phyloP scores from a whole-genome alignment of 176 grass and related monocot genomes.

The bread wheat (Triticum aestivum) region DNA sequence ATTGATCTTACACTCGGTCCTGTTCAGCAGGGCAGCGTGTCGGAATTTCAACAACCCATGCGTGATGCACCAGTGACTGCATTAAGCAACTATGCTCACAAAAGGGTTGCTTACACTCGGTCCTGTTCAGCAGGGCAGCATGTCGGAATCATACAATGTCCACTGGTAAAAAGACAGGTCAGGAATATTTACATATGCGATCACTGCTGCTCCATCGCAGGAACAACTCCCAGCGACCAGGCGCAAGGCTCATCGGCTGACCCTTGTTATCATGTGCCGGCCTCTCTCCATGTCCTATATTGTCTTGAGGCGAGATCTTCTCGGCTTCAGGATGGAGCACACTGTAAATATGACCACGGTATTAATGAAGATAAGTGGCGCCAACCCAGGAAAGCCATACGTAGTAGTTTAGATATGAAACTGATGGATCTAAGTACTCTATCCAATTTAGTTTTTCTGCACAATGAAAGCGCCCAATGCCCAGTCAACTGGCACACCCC shows the following conservation, averaged over 20 bases:
- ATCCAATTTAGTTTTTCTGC: slow-evolving; percentile 40
- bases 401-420: slow-evolving; percentile 45
- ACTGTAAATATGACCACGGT: slow-evolving; percentile 53
- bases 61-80: too few species aligned
- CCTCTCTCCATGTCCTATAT: slow-evolving; percentile 85
- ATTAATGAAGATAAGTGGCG: slow-evolving; percentile 44
- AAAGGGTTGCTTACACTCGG: slow-evolving; percentile 24
- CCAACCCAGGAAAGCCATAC: slow-evolving; percentile 36
- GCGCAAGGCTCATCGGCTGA: slow-evolving; percentile 39
- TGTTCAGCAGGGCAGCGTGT: too few species aligned
- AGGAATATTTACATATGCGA: slow-evolving; percentile 35
- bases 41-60: too few species aligned
- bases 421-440: slow-evolving; percentile 44
- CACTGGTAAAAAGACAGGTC: background rate
- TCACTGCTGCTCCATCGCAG: slow-evolving; percentile 27
- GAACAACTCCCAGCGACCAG: slow-evolving; percentile 6
- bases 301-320: slow-evolving; percentile 52
- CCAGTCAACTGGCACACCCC: slow-evolving; percentile 68
- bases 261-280: slow-evolving; percentile 58
- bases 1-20: background rate
- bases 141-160: background rate
- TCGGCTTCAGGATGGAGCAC: slow-evolving; percentile 59
- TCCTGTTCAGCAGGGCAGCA: background rate
- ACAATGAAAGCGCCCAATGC: slow-evolving; percentile 84
- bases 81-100: too few species aligned